Evolutionary conservation across 345 rosid genomes (phyloP), one percentile per base, ranked within the genome.

Genomic region (Ailanthus altissimus): DNA sequence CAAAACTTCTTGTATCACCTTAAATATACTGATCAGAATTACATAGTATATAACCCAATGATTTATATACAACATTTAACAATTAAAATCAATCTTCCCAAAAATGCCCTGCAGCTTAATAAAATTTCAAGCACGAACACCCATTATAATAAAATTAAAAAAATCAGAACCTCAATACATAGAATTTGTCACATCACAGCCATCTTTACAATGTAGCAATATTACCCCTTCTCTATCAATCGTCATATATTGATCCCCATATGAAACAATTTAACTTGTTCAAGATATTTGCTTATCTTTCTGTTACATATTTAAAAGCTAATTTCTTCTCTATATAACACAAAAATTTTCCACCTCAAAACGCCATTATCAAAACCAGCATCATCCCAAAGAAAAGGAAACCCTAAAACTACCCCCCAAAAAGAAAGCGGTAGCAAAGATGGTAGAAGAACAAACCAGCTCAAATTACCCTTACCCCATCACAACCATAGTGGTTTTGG

Each of bases 401-500:
- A 51, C 53, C 53, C 18, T 12, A 49, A 1, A 49, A 4, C 53
- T 18, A 57, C 13, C 5, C n/a, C n/a, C n/a, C n/a, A n/a, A n/a
- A 32, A 32, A 32, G 3, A 32, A 32, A 32, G 3, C 38, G 3
- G 1, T 32, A 10, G 8, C 21, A 59, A 76, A 58, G 63, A 84
- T 84, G 87, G 83, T 79, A 59, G 80, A 56, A 53, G 85, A 74
- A 32, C 2, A 3, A 32, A 32, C 38, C 38, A 32, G 38, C 38
- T 32, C 38, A 32, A 32, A 77, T 14, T 73, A 86, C 0, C 14
- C 81, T 54, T 83, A 76, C 57, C 97, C 98, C 65, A 90, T 95
- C 82, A 91, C 90, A 82, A 95, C 93, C 5, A 64, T 93, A 0
- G 98, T 95, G 12, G 90, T 95, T 46, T 79, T 95, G 38, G 92